phyloP scores from a whole-genome alignment of 2,329 filamentous ascomycete genomes.

The Helotiales sp. region DNA sequence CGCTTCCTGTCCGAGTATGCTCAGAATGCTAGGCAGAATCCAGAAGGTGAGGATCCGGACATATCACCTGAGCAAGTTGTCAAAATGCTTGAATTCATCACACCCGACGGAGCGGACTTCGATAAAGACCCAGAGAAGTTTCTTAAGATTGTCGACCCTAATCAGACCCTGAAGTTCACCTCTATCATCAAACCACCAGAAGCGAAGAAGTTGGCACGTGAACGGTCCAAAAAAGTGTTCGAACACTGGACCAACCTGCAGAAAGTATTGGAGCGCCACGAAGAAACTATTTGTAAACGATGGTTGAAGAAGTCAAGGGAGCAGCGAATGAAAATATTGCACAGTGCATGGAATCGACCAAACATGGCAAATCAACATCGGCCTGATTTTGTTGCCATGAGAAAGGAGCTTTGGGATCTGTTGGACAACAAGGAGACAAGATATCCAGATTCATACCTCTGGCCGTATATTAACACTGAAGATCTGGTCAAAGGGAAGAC shows the following conservation, averaged over 20 bases:
- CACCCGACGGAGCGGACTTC: too few relatives aligned
- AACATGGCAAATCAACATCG: background rate
- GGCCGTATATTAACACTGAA: background rate
- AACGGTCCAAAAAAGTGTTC: background rate
- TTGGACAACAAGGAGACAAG: background rate
- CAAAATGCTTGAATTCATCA: too few relatives aligned
- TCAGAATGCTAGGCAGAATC: too few relatives aligned
- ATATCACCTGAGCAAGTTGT: too few relatives aligned
- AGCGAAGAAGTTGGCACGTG: background rate
- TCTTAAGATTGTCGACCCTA: background rate
- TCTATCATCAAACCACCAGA: background rate
- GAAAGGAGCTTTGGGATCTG: background rate
- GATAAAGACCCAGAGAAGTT: background rate
- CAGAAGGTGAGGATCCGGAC: too few relatives aligned
- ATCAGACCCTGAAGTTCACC: background rate
- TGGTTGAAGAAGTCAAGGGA: background rate
- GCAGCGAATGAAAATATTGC: background rate
- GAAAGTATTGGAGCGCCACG: background rate
- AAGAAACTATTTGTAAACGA: background rate
- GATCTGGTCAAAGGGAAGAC: background rate
- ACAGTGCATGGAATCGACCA: background rate
- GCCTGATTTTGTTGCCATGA: background rate
- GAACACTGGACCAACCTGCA: background rate
- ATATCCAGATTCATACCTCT: background rate
- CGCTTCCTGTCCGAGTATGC: too few relatives aligned